Percentiles rank a stretch among this genome's conserved stretches.
phyloP scores from a whole-genome alignment of 2,329 filamentous ascomycete species.

The Calonectria hawksworthii region DNA sequence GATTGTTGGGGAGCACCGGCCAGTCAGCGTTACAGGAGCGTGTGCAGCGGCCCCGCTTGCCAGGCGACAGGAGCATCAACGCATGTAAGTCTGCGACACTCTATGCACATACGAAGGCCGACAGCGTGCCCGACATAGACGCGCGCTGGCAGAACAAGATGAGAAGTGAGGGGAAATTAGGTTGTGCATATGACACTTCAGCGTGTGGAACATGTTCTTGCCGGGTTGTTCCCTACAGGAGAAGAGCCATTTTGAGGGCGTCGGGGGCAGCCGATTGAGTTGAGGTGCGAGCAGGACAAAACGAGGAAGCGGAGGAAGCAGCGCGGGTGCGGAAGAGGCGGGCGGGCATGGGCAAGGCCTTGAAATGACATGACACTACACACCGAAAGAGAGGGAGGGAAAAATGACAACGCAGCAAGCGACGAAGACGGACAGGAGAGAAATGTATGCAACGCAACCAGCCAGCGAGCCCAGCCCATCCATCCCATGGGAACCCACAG shows the following conservation, averaged over 20 bases:
- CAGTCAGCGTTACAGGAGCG: conserved; percentile 11
- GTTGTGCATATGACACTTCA: conserved; percentile 23
- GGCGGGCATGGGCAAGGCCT: conserved; percentile 3
- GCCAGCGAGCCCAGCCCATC: background rate
- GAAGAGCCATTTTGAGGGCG: background rate
- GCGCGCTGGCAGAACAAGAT: conserved; percentile 1
- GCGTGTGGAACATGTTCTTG: conserved; percentile 21
- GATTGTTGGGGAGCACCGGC: background rate
- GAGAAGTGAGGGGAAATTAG: conserved; percentile 14
- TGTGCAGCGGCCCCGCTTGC: conserved; percentile 21
- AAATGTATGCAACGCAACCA: conserved; percentile 6
- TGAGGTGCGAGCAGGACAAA: background rate
- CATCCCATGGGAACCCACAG: background rate
- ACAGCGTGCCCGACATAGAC: conserved; percentile 2
- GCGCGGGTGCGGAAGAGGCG: background rate
- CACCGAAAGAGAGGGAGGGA: background rate
- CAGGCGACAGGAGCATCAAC: conserved; percentile 15
- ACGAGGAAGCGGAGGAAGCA: conserved; percentile 6
- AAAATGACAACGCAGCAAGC: conserved; percentile 19
- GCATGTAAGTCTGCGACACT: conserved; percentile 25
- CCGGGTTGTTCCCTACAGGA: conserved; percentile 23
- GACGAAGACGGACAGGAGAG: background rate
- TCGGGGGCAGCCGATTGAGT: conserved; percentile 15
- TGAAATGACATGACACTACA: conserved; percentile 19
- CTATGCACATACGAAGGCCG: conserved; percentile 18